These are phyloP conservation scores for Bacterosira constricta DNA, from an alignment of 108 stramenopile species.

Conservation along the genomic window DNA sequence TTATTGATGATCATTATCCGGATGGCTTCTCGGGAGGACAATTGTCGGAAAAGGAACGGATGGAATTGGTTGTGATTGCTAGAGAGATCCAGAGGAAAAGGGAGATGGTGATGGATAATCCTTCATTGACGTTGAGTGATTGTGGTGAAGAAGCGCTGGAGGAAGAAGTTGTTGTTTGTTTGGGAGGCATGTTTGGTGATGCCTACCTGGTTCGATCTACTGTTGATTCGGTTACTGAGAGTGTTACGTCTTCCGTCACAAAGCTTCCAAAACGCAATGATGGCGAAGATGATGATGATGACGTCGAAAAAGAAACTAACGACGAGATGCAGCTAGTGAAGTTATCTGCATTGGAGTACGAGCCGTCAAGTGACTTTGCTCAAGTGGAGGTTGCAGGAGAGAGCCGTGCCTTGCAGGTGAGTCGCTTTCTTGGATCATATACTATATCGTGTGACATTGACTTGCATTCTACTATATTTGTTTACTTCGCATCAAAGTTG, in stretches of 20 bases:
- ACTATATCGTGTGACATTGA: too few relatives aligned
- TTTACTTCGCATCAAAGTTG: too few relatives aligned
- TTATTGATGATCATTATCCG: slow-evolving; percentile 91
- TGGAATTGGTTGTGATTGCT: slow-evolving; percentile 68
- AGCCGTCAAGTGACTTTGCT: slow-evolving; percentile 50
- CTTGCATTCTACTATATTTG: too few relatives aligned
- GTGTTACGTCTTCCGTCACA: slow-evolving; percentile 13
- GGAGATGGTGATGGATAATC: slow-evolving; percentile 21
- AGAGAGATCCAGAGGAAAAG: slow-evolving; percentile 51
- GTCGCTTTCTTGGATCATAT: not conserved
- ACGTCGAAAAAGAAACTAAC: slow-evolving; percentile 8
- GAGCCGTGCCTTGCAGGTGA: slow-evolving; percentile 58
- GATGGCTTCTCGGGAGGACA: slow-evolving; percentile 87
- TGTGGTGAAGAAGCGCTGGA: slow-evolving; percentile 9
- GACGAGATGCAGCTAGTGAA: slow-evolving; percentile 16
- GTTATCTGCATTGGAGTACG: slow-evolving; percentile 45
- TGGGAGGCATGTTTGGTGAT: slow-evolving; percentile 78
- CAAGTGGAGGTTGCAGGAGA: slow-evolving; percentile 54
- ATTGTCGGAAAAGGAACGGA: slow-evolving; percentile 53
- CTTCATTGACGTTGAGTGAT: slow-evolving; percentile 20
- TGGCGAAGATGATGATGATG: slow-evolving; percentile 5
- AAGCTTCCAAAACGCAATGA: slow-evolving; percentile 19
- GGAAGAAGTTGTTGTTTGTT: slow-evolving; percentile 59
- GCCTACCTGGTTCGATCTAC: slow-evolving; percentile 58
- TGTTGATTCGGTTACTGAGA: slow-evolving; percentile 7